Base-by-base conservation (phyloP, 2,329 filamentous ascomycete species). In the Pseudogymnoascus sp. region DNA sequence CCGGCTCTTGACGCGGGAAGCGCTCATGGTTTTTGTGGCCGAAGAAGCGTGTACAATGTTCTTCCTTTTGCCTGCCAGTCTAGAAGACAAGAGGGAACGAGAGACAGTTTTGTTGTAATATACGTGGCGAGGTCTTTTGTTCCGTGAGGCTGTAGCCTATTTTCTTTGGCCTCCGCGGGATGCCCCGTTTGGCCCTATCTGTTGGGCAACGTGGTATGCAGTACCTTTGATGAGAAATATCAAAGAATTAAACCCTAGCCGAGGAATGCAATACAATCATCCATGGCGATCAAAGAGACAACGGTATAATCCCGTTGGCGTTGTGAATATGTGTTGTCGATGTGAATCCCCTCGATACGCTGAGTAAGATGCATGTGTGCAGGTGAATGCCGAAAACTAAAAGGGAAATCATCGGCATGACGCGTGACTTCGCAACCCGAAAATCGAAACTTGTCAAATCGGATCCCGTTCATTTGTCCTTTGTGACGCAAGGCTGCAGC, bases 1-100 rank as follows among this genome's bases (percentile, higher is more conserved):
- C 49, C 49, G 49, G 60, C 49, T 59, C 60, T 61, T 61, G 59
- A 61, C 8, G 26, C 38, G 38, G 6, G 26, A 45, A 49, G 49
- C 16, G 49, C 49, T 35, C 49, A 55, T 55, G 29, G 5, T 55
- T 55, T 19, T 8, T 4, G 49, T 55, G 31, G 4, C 29, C 49
- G 23, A 55, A 33, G 26, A 55, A 33, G 49, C n/a, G 21, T n/a
- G 16, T 33, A 55, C 11, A 6, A 10, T 6, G 49, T 19, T 11
- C 29, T 35, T 35, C 29, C 2, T n/a, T 55, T 21, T 55, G 49
- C 29, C 21, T 55, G n/a, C 49, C 49, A 33, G 29, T 35, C 49
- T 35, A 33, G 29, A 19, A 35, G 29, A 21, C 6, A 12, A 19
- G 16, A 10, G 10, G 21, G 10, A 19, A 19, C 6, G 6, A 12